These are phyloP conservation scores for Pichia paraexigua DNA, from an alignment of 805 yeast species.

Conservation along the genomic window DNA sequence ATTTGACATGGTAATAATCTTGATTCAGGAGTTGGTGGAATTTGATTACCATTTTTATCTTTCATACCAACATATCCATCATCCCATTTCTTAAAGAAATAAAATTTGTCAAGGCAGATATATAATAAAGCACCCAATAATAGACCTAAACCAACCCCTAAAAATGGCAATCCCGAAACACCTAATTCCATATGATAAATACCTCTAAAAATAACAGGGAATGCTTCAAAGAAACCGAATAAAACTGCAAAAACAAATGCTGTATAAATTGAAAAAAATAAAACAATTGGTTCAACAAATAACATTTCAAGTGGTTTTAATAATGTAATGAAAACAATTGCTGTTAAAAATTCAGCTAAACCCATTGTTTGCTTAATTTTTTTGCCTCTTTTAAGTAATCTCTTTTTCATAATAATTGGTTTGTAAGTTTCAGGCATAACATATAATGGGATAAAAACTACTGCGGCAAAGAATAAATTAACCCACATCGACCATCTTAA, in stretches of 20 bases:
- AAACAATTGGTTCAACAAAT: constrained; percentile 65
- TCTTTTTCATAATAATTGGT: constrained; percentile 48
- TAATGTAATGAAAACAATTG: constrained; percentile 42
- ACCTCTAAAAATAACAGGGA: constrained; percentile 64
- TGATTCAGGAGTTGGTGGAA: constrained; percentile 53
- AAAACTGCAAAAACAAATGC: constrained; percentile 72
- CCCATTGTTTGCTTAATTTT: constrained; percentile 34
- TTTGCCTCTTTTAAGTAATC: constrained; percentile 56
- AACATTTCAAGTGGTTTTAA: constrained; percentile 64
- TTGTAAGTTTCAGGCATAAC: constrained; percentile 66
- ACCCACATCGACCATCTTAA: constrained; percentile 74
- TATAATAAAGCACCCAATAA: constrained; percentile 46
- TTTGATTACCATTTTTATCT: constrained; percentile 47
- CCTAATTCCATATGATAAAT: constrained; percentile 53
- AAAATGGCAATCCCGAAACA: constrained; percentile 58
- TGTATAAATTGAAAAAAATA: constrained; percentile 58
- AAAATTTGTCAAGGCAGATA: constrained; percentile 38
- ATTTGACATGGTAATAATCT: constrained; percentile 53
- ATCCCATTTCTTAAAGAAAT: constrained; percentile 47
- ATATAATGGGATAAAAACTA: constrained; percentile 37
- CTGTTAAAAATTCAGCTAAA: constrained; percentile 32
- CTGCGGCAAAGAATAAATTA: constrained; percentile 58
- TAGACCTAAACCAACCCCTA: constrained; percentile 67
- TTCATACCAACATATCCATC: constrained; percentile 53
- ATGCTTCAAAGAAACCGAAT: constrained; percentile 76